phyloP scores from a whole-genome alignment of 2,329 filamentous ascomycete species.

The Akanthomyces uredinophilus region DNA sequence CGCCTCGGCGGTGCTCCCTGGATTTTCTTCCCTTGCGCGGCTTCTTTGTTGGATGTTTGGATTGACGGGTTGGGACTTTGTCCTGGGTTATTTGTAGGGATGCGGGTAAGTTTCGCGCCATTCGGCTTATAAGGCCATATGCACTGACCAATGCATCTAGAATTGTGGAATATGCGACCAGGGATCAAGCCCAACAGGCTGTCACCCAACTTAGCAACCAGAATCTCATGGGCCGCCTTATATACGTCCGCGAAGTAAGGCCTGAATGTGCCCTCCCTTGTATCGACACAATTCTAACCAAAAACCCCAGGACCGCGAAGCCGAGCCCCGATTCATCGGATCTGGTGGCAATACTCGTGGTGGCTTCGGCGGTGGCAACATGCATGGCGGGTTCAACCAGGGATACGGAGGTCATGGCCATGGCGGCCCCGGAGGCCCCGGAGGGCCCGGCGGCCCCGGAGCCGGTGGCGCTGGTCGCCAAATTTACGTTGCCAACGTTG shows the following conservation, averaged over 20 bases:
- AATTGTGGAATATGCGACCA: slow-evolving; percentile 99
- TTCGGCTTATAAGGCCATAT: background rate
- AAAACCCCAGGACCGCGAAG: slow-evolving; percentile 76
- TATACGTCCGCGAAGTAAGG: slow-evolving; percentile 92
- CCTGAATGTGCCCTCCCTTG: background rate
- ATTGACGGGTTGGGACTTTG: slow-evolving; percentile 97
- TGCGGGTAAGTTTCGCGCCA: slow-evolving; percentile 74
- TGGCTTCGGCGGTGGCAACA: slow-evolving; percentile 38
- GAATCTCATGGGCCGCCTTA: slow-evolving; percentile 95
- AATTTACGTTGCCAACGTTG: slow-evolving; percentile 97
- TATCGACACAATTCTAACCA: slow-evolving; percentile 13
- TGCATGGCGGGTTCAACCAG: slow-evolving; percentile 51
- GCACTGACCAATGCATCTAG: slow-evolving; percentile 43
- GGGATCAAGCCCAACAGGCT: slow-evolving; percentile 97
- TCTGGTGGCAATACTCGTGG: slow-evolving; percentile 59
- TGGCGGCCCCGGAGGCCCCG: slow-evolving; percentile 45
- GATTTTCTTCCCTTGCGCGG: slow-evolving; percentile 58
- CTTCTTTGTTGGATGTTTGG: slow-evolving; percentile 79
- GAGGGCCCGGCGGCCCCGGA: slow-evolving; percentile 42
- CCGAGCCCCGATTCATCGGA: slow-evolving; percentile 91
- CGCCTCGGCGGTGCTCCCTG: slow-evolving; percentile 26
- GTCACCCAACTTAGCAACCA: slow-evolving; percentile 98
- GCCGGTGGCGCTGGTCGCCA: slow-evolving; percentile 68
- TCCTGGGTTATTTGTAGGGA: slow-evolving; percentile 92
- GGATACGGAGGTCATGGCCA: slow-evolving; percentile 45